Evolutionary conservation across 257 asterid species (phyloP).

Genomic region (Capsicum baccatum): DNA sequence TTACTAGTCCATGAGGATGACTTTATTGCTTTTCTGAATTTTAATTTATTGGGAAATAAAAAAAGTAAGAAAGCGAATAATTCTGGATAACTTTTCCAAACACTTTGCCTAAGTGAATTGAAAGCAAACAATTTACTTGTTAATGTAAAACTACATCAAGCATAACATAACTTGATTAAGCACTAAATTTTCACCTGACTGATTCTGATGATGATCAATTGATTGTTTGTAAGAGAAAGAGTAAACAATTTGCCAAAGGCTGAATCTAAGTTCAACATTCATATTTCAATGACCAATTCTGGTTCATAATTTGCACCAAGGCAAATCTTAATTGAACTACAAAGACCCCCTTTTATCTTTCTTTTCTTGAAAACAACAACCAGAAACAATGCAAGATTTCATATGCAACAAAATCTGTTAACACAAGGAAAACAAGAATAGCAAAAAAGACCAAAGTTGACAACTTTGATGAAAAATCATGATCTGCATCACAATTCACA

Average conservation of each 20-base stretch:
- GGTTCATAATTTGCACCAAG: neutral
- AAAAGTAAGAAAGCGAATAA: neutral
- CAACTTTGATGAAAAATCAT: neutral
- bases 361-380: neutral
- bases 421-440: conserved; percentile 14
- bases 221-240: neutral
- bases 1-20: neutral
- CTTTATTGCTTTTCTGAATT: neutral
- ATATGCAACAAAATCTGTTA: neutral
- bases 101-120: neutral
- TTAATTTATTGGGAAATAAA: neutral
- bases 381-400: neutral
- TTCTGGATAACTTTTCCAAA: neutral
- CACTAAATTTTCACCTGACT: neutral
- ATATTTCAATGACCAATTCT: neutral
- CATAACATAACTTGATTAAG: neutral
- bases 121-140: neutral
- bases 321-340: neutral
- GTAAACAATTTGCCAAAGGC: neutral
- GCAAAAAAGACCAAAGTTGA: neutral
- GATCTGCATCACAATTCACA: neutral
- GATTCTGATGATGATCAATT: conserved; percentile 5
- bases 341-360: conserved; percentile 23
- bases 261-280: neutral
- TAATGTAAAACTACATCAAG: conserved; percentile 20